Conservation (phyloP, 2,329 filamentous ascomycete genomes). For the Lasiodiplodia citricola region DNA sequence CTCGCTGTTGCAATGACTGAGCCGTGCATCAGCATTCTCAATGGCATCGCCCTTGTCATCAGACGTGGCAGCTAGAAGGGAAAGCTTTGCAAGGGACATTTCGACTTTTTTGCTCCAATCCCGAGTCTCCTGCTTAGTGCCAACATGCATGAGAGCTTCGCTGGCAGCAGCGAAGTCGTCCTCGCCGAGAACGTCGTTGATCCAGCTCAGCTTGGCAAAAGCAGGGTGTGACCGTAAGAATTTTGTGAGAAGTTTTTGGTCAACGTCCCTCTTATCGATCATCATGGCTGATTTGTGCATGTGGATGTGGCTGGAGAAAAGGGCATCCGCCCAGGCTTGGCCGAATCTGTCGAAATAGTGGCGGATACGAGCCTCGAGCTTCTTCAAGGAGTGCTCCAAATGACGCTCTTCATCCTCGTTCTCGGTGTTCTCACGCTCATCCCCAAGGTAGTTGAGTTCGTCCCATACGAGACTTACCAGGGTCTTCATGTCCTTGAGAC, state of each 20-base stretch:
- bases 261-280: conserved; percentile 70
- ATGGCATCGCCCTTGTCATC: conserved; percentile 32
- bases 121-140: conserved; percentile 73
- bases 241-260: conserved; percentile 73
- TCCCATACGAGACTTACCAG: conserved; percentile 60
- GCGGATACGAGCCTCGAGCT: conserved; percentile 52
- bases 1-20: conserved; percentile 62
- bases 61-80: conserved; percentile 65
- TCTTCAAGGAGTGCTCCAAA: conserved; percentile 33
- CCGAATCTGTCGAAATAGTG: conserved; percentile 68
- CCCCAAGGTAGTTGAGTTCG: conserved; percentile 49
- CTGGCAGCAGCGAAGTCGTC: conserved; percentile 76
- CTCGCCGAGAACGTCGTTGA: conserved; percentile 84
- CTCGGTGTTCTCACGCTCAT: conserved; percentile 40
- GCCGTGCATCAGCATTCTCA: conserved; percentile 52
- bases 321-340: conserved; percentile 72
- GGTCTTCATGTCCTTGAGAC: conserved; percentile 66
- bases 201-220: conserved; percentile 85
- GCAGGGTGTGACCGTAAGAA: conserved; percentile 76
- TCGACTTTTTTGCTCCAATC: conserved; percentile 95
- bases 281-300: conserved; percentile 54
- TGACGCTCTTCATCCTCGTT: conserved; percentile 37
- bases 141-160: conserved; percentile 71
- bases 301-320: conserved; percentile 78
- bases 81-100: conserved; percentile 85